phyloP scores from a whole-genome alignment of 23 red algal genomes.

The Gracilariopsis chorda region DNA sequence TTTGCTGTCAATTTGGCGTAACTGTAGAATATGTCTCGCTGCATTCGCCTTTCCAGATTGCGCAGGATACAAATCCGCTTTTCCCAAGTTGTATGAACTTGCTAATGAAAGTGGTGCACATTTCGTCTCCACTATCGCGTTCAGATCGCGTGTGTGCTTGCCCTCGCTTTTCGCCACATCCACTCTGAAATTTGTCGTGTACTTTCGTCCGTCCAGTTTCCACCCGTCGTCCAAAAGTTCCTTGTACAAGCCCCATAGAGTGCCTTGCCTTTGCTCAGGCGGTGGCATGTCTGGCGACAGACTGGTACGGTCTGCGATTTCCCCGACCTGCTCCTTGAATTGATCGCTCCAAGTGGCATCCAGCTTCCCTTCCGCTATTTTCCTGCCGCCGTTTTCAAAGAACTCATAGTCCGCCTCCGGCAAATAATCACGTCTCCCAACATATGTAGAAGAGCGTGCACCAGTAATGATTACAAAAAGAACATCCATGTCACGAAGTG shows the following conservation, averaged over 20 bases:
- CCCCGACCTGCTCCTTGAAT: constrained; percentile 47
- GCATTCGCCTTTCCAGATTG: constrained; percentile 83
- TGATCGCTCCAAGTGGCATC: constrained; percentile 48
- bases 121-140: not conserved
- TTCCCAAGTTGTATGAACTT: constrained; percentile 83
- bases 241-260: constrained; percentile 52
- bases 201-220: constrained; percentile 72
- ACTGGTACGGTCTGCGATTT: constrained; percentile 15
- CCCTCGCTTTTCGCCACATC: constrained; percentile 49
- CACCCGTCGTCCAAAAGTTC: constrained; percentile 44
- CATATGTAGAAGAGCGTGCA: constrained; percentile 84
- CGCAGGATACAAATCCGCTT: constrained; percentile 86
- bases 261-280: constrained; percentile 4
- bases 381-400: constrained; percentile 90
- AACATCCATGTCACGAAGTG: constrained; percentile 59
- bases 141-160: constrained; percentile 10
- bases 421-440: constrained; percentile 42
- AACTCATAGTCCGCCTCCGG: constrained; percentile 85
- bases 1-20: not conserved
- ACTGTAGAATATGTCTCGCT: constrained; percentile 59
- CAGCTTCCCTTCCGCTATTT: constrained; percentile 36
- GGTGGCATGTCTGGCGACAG: constrained; percentile 14
- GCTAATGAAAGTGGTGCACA: not conserved
- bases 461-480: constrained; percentile 92
- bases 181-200: constrained; percentile 85